Conservation (phyloP, 2,329 filamentous ascomycete genomes). For the Paecilomyces fulvus region DNA sequence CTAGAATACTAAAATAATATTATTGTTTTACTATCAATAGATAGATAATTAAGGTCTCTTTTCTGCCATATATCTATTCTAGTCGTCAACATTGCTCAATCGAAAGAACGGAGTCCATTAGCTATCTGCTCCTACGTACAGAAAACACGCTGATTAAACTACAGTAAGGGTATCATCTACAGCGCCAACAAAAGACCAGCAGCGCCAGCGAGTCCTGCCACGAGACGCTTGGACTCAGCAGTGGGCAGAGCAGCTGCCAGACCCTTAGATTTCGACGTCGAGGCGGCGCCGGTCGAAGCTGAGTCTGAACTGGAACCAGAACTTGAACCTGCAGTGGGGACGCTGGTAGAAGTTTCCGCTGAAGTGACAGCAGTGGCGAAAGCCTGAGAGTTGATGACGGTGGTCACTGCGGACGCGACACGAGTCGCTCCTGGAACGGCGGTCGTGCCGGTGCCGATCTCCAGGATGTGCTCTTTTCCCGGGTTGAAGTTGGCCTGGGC, state of each 20-base stretch:
- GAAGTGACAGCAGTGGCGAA: not conserved
- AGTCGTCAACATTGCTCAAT: too few species aligned
- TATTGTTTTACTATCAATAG: too few species aligned
- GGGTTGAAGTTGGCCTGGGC: constrained; percentile 55
- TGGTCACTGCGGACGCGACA: not conserved
- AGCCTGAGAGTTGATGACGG: not conserved
- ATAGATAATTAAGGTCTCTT: too few species aligned
- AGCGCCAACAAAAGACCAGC: not conserved
- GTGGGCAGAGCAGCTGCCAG: not conserved
- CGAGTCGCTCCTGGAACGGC: constrained; percentile 45
- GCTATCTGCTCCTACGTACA: not conserved
- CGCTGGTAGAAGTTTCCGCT: not conserved
- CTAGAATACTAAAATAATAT: too few species aligned
- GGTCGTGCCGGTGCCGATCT: constrained; percentile 43
- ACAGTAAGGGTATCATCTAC: not conserved
- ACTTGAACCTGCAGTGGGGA: not conserved
- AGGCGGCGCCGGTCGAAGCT: not conserved
- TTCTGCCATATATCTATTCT: too few species aligned
- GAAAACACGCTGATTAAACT: not conserved
- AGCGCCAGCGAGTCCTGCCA: not conserved
- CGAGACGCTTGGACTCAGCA: not conserved
- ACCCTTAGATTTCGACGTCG: not conserved
- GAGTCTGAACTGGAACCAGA: not conserved
- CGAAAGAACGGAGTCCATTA: not conserved
- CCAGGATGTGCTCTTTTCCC: constrained; percentile 40